Evolutionary conservation across 2,329 filamentous ascomycete species (phyloP).

Genomic region (Aspergillus udagawae): DNA sequence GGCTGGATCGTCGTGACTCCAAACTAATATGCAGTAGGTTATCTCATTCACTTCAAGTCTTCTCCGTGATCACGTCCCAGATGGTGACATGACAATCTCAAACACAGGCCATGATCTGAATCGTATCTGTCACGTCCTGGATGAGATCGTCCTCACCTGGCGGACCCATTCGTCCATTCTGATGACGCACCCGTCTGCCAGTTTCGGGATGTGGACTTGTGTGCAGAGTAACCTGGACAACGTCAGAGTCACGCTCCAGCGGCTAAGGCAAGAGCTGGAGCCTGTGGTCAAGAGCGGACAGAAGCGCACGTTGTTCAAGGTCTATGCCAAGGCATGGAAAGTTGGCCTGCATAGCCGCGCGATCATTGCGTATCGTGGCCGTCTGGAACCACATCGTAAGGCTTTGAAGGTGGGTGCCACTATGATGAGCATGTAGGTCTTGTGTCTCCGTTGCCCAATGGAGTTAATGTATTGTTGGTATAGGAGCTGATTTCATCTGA

Average conservation of each 20-base stretch:
- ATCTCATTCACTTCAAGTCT: neutral
- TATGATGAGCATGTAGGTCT: slow-evolving; percentile 1
- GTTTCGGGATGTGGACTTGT: slow-evolving; percentile 1
- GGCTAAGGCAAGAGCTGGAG: neutral
- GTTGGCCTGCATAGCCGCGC: neutral
- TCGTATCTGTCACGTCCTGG: neutral
- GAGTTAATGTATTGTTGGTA: neutral
- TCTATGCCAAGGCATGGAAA: neutral
- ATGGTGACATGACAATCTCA: neutral
- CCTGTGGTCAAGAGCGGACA: neutral
- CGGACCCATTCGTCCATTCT: neutral
- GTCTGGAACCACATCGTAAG: neutral
- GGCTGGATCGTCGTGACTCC: neutral
- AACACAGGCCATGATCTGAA: neutral
- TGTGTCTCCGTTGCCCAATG: too few relatives aligned
- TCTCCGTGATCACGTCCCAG: slow-evolving; percentile 1
- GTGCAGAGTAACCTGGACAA: neutral
- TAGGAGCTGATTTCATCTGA: neutral
- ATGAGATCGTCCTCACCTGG: neutral
- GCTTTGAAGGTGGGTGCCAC: neutral
- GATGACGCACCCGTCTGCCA: neutral
- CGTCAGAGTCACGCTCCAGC: neutral
- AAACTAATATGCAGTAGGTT: neutral
- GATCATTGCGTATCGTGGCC: neutral
- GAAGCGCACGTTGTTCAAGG: neutral